Base-by-base conservation (phyloP, 177 flowering plant genomes). In the Vitis hybrid region DNA sequence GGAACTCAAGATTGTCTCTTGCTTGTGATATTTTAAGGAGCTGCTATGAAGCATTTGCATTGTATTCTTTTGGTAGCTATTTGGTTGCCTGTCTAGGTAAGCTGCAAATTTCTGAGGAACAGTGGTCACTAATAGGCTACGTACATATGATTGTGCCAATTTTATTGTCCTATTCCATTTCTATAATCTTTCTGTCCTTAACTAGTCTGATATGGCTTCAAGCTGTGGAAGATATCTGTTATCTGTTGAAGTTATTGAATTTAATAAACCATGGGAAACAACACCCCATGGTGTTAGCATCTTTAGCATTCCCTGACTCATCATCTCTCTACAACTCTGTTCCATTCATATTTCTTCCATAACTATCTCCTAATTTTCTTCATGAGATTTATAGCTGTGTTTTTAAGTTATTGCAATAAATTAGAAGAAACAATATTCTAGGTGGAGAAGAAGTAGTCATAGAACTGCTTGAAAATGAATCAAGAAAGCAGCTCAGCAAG, bases 11-110 rank as follows among this genome's bases (percentile, higher is more conserved):
- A 59, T 62, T 87, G 10, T 85, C 97, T 51, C 76, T 90, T 51
- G 87, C 85, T 11, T 89, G 91, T 75, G 97, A 91, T 77, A 90
- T 91, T 51, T 74, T 92, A 56, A 83, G 95, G 72, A 85, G 83
- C 67, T 90, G 92, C 76, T 94, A 94, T 74, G 98, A 94, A 84
- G 91, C 97, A 51, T 89, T 90, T 85, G 97, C 97, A 48, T 72
- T 89, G 68, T 94, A 94, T 74, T 78, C 90, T 62, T 92, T 92
- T 66, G 93, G 94, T 18, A 88, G 98, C 69, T 94, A 92, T 72
- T 79, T 92, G 79, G 83, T 94, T 80, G 94, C 97, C 49, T 89
- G 94, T 77, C 87, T 94, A 1, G 98, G 98, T 91, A 84, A 78
- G 86, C 62, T 57, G 26, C 59, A 9, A 7, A 20, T 50, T 20